These are phyloP conservation scores for Carnegiea gigantea DNA, from an alignment of 179 eudicot genomes.

Conservation along the genomic window DNA sequence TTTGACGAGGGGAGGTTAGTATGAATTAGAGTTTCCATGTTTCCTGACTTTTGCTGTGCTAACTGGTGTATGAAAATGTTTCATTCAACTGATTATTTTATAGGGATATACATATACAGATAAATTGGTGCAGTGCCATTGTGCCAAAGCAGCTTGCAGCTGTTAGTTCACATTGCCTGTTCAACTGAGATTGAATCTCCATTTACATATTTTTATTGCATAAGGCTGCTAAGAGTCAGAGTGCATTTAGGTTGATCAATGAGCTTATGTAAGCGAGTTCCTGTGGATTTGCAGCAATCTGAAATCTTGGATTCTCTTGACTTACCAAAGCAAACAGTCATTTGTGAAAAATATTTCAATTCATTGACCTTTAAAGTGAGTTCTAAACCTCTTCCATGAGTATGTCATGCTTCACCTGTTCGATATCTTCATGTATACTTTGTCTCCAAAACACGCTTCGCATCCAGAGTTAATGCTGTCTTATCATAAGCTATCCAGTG, in stretches of 20 bases:
- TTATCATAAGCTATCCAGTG: not conserved
- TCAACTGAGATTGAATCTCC: no score
- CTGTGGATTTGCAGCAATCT: no score
- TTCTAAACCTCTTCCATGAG: no score
- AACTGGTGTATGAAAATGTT: not conserved
- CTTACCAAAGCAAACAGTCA: not conserved
- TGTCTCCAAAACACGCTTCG: not conserved
- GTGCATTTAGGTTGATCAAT: not conserved
- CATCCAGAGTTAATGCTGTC: not conserved
- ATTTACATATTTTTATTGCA: not conserved
- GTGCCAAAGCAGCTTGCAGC: not conserved
- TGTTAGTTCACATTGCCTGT: not conserved
- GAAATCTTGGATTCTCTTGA: no score
- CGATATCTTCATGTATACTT: no score
- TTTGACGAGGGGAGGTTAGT: not conserved
- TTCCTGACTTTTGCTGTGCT: not conserved
- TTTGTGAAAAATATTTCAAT: not conserved
- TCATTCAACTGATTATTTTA: not conserved
- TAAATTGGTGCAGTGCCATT: no score
- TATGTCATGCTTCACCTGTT: not conserved
- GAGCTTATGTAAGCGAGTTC: not conserved
- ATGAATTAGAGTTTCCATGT: not conserved
- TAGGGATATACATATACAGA: not conserved
- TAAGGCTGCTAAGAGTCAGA: not conserved
- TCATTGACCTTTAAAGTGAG: not conserved